Percentiles rank a stretch among this genome's conserved stretches.
phyloP scores from a whole-genome alignment of 208 protist genomes.

The Trypanosoma mega region DNA sequence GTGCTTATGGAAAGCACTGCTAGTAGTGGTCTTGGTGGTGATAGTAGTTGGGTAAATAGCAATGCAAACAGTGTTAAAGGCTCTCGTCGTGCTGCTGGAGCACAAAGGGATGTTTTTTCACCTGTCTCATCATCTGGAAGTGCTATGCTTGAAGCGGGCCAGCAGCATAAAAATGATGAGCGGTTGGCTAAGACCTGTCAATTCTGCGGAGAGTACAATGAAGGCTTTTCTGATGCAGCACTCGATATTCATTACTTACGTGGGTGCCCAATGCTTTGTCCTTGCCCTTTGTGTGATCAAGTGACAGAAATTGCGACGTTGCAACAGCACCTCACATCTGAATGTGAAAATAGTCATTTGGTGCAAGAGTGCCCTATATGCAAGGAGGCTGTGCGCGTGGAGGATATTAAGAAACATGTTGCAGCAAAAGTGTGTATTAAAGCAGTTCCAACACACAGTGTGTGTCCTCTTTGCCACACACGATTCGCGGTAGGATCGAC shows the following conservation, averaged over 20 bases:
- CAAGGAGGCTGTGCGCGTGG: slow-evolving; percentile 76
- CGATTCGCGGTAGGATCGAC: slow-evolving; percentile 61
- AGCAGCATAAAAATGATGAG: background rate
- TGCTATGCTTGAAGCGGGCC: background rate
- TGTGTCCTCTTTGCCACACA: slow-evolving; percentile 87
- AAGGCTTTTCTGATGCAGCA: slow-evolving; percentile 61
- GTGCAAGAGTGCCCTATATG: slow-evolving; percentile 90
- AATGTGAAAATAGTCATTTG: slow-evolving; percentile 71
- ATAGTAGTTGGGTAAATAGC: too few species aligned
- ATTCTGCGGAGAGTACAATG: slow-evolving; percentile 83
- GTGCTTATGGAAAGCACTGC: too few species aligned
- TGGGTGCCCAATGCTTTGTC: slow-evolving; percentile 90
- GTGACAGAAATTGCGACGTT: slow-evolving; percentile 89
- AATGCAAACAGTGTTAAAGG: too few species aligned
- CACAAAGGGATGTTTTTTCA: too few species aligned
- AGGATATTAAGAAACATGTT: slow-evolving; percentile 78
- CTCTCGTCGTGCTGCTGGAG: too few species aligned
- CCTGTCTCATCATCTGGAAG: background rate
- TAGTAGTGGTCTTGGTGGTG: too few species aligned
- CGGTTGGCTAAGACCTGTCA: slow-evolving; percentile 54
- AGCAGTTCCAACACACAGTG: slow-evolving; percentile 55
- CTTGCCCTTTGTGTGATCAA: slow-evolving; percentile 89
- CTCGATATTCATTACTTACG: slow-evolving; percentile 88
- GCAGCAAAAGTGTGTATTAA: slow-evolving; percentile 66
- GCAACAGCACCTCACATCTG: slow-evolving; percentile 85